These are phyloP conservation scores for Chrysanthemum seticuspe DNA, from an alignment of 129 eudicot genomes.

Conservation along the genomic window DNA sequence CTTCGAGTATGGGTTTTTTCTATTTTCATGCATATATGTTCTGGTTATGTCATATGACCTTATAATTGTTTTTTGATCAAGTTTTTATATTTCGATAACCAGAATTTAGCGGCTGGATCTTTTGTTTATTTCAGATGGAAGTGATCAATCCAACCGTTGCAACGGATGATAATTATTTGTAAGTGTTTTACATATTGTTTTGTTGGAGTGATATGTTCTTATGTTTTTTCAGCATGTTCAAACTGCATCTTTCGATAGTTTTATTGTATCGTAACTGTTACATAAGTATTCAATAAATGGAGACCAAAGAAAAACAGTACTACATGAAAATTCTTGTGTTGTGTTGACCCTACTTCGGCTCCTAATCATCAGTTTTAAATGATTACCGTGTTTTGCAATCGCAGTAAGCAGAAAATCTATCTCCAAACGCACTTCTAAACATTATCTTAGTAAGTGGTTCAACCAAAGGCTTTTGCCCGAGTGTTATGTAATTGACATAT, in stretches of 20 bases:
- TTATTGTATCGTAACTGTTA: too few species aligned
- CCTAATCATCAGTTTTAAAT: too few species aligned
- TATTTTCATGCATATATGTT: not conserved
- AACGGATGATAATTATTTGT: slow-evolving; percentile 19
- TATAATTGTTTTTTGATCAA: not conserved
- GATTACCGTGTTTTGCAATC: too few species aligned
- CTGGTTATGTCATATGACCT: not conserved
- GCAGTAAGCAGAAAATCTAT: too few species aligned
- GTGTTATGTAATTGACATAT: not conserved
- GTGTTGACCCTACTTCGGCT: too few species aligned
- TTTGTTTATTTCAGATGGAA: slow-evolving; percentile 23
- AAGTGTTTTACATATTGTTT: slow-evolving; percentile 14
- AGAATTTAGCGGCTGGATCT: not conserved
- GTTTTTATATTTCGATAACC: slow-evolving; percentile 6
- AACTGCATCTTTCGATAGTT: not conserved
- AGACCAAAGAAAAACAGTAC: too few species aligned
- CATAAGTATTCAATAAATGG: too few species aligned
- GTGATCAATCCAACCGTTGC: slow-evolving; percentile 22
- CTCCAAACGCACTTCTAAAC: too few species aligned
- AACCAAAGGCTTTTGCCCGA: too few species aligned
- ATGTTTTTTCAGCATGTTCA: not conserved
- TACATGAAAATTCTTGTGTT: too few species aligned
- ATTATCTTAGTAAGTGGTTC: too few species aligned
- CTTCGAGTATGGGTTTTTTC: not conserved
- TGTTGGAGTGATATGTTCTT: not conserved